Evolutionary conservation across 768 basidiomycete genomes (phyloP).

Genomic region (Xerocomus brunneocitrinus): DNA sequence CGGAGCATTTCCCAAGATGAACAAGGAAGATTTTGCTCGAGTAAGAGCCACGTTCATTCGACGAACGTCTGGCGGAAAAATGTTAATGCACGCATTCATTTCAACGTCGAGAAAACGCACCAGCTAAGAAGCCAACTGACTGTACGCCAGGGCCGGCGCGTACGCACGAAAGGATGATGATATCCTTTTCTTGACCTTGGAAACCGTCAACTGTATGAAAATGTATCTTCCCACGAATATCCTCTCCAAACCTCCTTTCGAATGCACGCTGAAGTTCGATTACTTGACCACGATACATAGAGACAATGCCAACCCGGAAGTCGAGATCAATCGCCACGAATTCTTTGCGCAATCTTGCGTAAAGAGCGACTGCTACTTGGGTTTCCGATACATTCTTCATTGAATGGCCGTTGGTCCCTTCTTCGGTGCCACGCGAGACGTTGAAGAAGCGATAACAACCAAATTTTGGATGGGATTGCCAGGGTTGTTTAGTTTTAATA

Average conservation of each 20-base stretch:
- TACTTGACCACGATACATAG: slow-evolving; percentile 94
- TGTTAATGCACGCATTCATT: slow-evolving; percentile 1
- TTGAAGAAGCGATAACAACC: slow-evolving; percentile 91
- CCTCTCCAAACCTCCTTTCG: slow-evolving; percentile 60
- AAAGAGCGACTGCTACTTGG: slow-evolving; percentile 71
- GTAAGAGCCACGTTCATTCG: slow-evolving; percentile 99
- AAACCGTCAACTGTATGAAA: slow-evolving; percentile 99
- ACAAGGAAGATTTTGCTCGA: slow-evolving; percentile 91
- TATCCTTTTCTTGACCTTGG: slow-evolving; percentile 97
- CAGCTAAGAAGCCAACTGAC: slow-evolving; percentile 84
- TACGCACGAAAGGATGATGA: slow-evolving; percentile 97
- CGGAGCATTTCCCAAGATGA: slow-evolving; percentile 85
- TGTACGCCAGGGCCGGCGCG: slow-evolving; percentile 83
- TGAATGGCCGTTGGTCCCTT: slow-evolving; percentile 53
- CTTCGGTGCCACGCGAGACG: slow-evolving; percentile 62
- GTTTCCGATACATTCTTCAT: slow-evolving; percentile 74
- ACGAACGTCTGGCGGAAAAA: slow-evolving; percentile 50
- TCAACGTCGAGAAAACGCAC: slow-evolving; percentile 32
- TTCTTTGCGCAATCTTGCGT: slow-evolving; percentile 61
- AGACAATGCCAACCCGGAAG: slow-evolving; percentile 66
- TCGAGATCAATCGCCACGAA: slow-evolving; percentile 54
- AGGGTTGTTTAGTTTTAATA: slow-evolving; percentile 71
- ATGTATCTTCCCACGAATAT: slow-evolving; percentile 68
- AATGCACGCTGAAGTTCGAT: slow-evolving; percentile 69
- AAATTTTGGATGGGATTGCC: slow-evolving; percentile 78